Percentiles rank a stretch among this genome's conserved stretches.
Evolutionary conservation across 331 rosid genomes (phyloP).

Genomic region (Phaseolus coccineus): DNA sequence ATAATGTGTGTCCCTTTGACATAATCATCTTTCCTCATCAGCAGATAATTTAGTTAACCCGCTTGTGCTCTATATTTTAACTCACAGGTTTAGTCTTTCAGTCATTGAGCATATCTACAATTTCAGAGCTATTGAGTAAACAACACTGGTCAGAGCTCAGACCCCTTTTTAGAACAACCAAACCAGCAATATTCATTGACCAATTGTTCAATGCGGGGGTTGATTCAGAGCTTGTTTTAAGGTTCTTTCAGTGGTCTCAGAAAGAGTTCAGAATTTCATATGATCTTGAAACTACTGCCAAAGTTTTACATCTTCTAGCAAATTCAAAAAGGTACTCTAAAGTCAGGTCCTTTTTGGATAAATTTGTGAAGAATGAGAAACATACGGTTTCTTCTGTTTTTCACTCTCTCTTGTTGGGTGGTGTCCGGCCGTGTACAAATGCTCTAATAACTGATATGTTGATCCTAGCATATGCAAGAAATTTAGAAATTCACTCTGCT

Average conservation of each 20-base stretch:
- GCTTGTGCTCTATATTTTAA: slow-evolving; percentile 1
- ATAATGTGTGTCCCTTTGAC: background rate
- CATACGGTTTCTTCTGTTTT: slow-evolving; percentile 55
- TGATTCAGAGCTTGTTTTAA: slow-evolving; percentile 55
- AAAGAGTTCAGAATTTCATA: slow-evolving; percentile 49
- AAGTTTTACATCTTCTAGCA: slow-evolving; percentile 47
- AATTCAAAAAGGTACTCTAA: slow-evolving; percentile 50
- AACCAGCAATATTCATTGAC: slow-evolving; percentile 46
- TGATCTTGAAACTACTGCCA: slow-evolving; percentile 48
- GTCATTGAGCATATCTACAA: slow-evolving; percentile 29
- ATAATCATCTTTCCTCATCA: background rate
- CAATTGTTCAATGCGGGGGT: slow-evolving; percentile 46
- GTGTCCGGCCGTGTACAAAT: slow-evolving; percentile 41
- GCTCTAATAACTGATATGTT: slow-evolving; percentile 55
- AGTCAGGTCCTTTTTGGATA: slow-evolving; percentile 55
- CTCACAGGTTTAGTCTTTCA: slow-evolving; percentile 37
- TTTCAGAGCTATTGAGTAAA: slow-evolving; percentile 51
- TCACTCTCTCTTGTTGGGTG: slow-evolving; percentile 43
- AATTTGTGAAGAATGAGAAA: slow-evolving; percentile 51
- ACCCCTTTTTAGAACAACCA: slow-evolving; percentile 42
- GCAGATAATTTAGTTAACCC: background rate
- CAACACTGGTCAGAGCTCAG: slow-evolving; percentile 61
- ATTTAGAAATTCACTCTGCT: slow-evolving; percentile 44
- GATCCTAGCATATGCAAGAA: slow-evolving; percentile 54
- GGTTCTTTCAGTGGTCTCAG: slow-evolving; percentile 58